Conservation (phyloP, 2,329 filamentous ascomycete genomes). For the Trichophyton verrucosum region DNA sequence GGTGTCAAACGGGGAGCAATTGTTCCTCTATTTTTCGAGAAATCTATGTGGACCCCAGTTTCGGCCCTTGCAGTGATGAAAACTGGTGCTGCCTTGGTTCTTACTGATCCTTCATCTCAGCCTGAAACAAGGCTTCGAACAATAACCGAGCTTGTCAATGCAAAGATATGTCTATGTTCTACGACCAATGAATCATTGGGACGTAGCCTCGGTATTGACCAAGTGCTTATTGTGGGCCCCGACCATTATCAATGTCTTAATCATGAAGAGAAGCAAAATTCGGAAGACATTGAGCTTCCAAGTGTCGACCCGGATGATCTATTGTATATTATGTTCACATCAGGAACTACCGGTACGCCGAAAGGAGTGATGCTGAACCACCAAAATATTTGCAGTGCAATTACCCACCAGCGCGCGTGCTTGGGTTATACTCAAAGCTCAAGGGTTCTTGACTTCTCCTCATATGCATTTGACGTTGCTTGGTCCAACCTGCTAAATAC, state of each 20-base stretch:
- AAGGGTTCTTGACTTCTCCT: constrained; percentile 45
- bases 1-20: constrained; percentile 21
- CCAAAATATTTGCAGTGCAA: constrained; percentile 44
- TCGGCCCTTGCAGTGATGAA: constrained; percentile 21
- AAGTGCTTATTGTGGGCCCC: constrained; percentile 4
- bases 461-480: constrained; percentile 17
- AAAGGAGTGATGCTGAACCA: constrained; percentile 54
- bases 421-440: constrained; percentile 39
- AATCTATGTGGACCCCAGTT: constrained; percentile 22
- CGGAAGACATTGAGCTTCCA: constrained; percentile 1
- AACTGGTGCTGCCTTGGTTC: constrained; percentile 20
- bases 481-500: constrained; percentile 31
- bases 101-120: constrained; percentile 20
- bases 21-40: constrained; percentile 22
- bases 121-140: constrained; percentile 24
- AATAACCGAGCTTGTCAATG: constrained; percentile 13
- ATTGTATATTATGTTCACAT: constrained; percentile 50
- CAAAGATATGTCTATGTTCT: constrained; percentile 13
- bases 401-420: constrained; percentile 41
- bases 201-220: constrained; percentile 1
- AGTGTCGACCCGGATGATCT: constrained; percentile 10
- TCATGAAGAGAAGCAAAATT: not conserved
- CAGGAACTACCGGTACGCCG: constrained; percentile 42
- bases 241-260: not conserved
- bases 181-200: constrained; percentile 8